phyloP scores from a whole-genome alignment of 257 asterid genomes.

The Solanum habrochaites region DNA sequence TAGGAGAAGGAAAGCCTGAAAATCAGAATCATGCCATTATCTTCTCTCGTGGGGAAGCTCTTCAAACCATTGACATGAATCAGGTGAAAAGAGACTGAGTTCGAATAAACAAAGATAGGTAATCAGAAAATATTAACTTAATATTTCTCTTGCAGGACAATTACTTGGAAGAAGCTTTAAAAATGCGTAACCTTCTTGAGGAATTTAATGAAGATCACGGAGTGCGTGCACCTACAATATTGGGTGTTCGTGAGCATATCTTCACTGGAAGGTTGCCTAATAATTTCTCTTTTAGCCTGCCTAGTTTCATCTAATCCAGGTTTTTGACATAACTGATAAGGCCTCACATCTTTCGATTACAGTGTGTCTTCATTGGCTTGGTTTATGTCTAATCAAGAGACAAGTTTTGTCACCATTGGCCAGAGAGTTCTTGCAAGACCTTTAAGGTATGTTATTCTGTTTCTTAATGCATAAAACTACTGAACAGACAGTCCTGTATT shows the following conservation, averaged over 20 bases:
- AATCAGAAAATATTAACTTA: slow-evolving; percentile 1
- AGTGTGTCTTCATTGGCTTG: slow-evolving; percentile 99
- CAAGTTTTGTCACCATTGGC: slow-evolving; percentile 98
- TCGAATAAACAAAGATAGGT: background rate
- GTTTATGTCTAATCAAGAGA: slow-evolving; percentile 98
- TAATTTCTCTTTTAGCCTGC: background rate
- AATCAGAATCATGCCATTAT: slow-evolving; percentile 96
- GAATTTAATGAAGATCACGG: slow-evolving; percentile 97
- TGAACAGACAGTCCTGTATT: background rate
- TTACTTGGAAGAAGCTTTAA: slow-evolving; percentile 94
- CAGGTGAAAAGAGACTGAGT: slow-evolving; percentile 45
- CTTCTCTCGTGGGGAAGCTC: slow-evolving; percentile 94
- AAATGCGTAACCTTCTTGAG: slow-evolving; percentile 95
- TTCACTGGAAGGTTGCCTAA: slow-evolving; percentile 81
- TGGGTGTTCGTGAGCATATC: slow-evolving; percentile 94
- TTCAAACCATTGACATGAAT: slow-evolving; percentile 98
- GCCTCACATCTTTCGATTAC: slow-evolving; percentile 23
- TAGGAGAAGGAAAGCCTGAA: slow-evolving; percentile 99
- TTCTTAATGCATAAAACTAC: background rate
- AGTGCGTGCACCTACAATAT: slow-evolving; percentile 85
- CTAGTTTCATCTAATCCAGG: background rate
- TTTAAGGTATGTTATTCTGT: slow-evolving; percentile 52
- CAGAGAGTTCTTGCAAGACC: slow-evolving; percentile 99
- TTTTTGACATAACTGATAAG: slow-evolving; percentile 5
- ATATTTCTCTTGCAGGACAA: slow-evolving; percentile 50